Base-by-base conservation (phyloP, 768 basidiomycete genomes). In the Hypholoma sublateritium region DNA sequence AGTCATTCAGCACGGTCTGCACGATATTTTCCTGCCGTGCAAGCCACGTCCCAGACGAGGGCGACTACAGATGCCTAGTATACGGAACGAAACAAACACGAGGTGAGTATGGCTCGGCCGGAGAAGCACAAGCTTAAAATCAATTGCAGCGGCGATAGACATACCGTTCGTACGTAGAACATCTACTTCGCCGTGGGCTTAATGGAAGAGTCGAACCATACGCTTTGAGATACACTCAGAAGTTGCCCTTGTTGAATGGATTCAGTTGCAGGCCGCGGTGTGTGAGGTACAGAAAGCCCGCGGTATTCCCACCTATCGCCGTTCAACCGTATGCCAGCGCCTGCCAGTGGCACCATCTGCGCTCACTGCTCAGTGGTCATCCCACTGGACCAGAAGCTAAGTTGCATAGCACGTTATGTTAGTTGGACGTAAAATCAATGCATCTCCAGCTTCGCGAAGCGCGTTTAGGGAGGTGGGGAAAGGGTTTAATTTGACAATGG, bases 1-100 rank as follows among this genome's bases (percentile, higher is more conserved):
- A 48, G 24, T 67, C 65, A 50, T 72, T 74, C 66, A 91, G 69
- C 36, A 86, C 82, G 22, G 70, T 73, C 56, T 83, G 79, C 41
- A 92, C 85, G 48, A 89, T 82, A 32, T 82, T 80, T 63, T 92
- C 91, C 70, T 92, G 91, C 59, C 78, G 77, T 12, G 86, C 86
- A 22, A 94, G 74, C 91, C 91, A 94, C 39, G 88, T 59, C 16
- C 88, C 91, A 71, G 93, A 94, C 8, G 85, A 81, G 1, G 88
- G 87, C 2, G 85, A 86, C 64, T 85, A 81, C 41, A 93, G 63
- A 86, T 90, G 91, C 50, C 78, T 76, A 25, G 35, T 56, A 43
- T 32, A 12, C n/a, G n/a, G n/a, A n/a, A n/a, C n/a, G 16, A 52
- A 49, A 49, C 12, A 49, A 12, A 28, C 21, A 25, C 28, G 35